Conservation (phyloP, 371 early-diverging fungal genomes). For the Apophysomyces variabilis region DNA sequence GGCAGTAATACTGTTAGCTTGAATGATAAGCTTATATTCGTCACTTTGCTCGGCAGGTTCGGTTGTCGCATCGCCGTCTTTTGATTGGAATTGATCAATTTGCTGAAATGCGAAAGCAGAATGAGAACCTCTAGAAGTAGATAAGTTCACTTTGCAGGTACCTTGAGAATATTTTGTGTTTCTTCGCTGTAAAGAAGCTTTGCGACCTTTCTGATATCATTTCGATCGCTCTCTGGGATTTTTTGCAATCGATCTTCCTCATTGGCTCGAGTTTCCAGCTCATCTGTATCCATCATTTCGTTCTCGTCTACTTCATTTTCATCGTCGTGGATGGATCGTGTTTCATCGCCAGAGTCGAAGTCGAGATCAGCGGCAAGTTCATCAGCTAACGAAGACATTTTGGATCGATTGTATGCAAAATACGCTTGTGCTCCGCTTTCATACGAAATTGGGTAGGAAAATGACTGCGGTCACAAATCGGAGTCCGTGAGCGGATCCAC, state of each 20-base stretch:
- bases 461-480: no score
- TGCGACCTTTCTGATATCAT: constrained; percentile 46
- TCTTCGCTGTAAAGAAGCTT: constrained; percentile 47
- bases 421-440: no score
- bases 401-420: neutral
- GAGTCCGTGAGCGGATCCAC: no score
- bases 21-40: constrained; percentile 88
- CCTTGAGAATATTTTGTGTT: constrained; percentile 49
- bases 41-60: constrained; percentile 77
- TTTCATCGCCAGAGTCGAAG: constrained; percentile 54
- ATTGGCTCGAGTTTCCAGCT: constrained; percentile 47
- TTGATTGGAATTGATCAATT: constrained; percentile 57
- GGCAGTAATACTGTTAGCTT: constrained; percentile 84
- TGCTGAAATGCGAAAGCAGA: constrained; percentile 31
- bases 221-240: constrained; percentile 23
- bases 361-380: constrained; percentile 79
- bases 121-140: no score
- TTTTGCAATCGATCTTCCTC: constrained; percentile 29
- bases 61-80: constrained; percentile 33
- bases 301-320: constrained; percentile 36
- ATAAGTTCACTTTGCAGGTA: constrained; percentile 16
- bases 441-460: no score
- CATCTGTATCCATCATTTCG: constrained; percentile 37
- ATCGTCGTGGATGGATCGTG: constrained; percentile 30
- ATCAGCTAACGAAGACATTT: constrained; percentile 68